Conservation (phyloP, 768 basidiomycete species). For the Bullera alba region DNA sequence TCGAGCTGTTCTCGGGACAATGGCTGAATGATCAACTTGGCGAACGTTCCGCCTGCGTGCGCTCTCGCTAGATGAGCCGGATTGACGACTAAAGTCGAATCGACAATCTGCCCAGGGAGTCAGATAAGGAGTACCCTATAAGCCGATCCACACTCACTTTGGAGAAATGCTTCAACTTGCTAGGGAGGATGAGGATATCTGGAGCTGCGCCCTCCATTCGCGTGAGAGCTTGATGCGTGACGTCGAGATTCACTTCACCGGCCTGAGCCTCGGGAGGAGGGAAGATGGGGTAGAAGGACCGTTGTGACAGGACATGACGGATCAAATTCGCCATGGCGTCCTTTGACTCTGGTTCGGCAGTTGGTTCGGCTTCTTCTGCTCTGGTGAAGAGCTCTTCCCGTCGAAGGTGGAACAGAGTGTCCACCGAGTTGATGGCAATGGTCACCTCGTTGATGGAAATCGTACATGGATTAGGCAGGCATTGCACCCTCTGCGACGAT, state of each 20-base stretch:
- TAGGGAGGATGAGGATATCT: conserved; percentile 79
- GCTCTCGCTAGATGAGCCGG: conserved; percentile 60
- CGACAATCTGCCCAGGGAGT: conserved; percentile 57
- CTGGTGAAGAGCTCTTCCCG: conserved; percentile 72
- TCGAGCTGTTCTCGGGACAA: conserved; percentile 33
- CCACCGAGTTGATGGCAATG: conserved; percentile 75
- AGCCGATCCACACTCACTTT: conserved; percentile 55
- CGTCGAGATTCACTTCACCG: conserved; percentile 79
- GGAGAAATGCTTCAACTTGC: conserved; percentile 78
- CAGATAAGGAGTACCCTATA: neutral
- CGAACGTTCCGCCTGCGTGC: conserved; percentile 48
- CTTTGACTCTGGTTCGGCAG: conserved; percentile 26
- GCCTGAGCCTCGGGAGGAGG: conserved; percentile 69
- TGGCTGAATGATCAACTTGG: conserved; percentile 47
- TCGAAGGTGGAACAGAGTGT: conserved; percentile 79
- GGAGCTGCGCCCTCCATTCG: conserved; percentile 57
- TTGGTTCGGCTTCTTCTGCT: conserved; percentile 57
- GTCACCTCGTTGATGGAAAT: conserved; percentile 78
- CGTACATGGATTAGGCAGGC: conserved; percentile 77
- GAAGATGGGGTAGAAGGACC: conserved; percentile 94
- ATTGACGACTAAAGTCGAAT: conserved; percentile 72
- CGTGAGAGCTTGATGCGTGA: conserved; percentile 63
- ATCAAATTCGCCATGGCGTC: conserved; percentile 75
- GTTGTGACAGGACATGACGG: conserved; percentile 74
- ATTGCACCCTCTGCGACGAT: conserved; percentile 59